Evolutionary conservation across 371 early-diverging fungal genomes (phyloP).

Genomic region (Haplosporangium sp.): DNA sequence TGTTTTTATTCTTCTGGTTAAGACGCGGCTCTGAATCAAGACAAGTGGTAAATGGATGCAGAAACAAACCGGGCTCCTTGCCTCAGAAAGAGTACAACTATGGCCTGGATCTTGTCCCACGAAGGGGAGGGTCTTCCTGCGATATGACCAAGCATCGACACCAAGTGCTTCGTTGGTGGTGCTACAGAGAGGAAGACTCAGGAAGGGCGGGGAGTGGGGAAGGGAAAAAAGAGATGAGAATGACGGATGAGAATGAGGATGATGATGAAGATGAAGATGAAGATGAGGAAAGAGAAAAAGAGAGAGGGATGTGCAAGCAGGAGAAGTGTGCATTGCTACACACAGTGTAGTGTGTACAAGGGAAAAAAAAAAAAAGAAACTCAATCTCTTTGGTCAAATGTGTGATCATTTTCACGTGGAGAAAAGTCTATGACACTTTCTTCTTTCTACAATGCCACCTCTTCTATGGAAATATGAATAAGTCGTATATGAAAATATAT

Average conservation of each 20-base stretch:
- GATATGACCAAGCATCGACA: constrained; percentile 88
- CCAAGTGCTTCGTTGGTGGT: background rate
- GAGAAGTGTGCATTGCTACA: background rate
- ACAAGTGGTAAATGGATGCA: background rate
- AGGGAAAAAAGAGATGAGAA: background rate
- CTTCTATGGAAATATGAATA: no score
- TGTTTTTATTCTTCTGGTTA: background rate
- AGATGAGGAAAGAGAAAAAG: constrained; percentile 1
- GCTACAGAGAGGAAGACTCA: constrained; percentile 3
- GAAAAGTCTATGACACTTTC: no score
- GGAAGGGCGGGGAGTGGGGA: background rate
- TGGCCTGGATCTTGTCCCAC: constrained; percentile 84
- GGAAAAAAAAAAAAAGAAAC: no score
- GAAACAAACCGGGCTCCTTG: constrained; percentile 29
- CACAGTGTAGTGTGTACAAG: no score
- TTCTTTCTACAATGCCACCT: no score
- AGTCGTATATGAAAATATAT: no score
- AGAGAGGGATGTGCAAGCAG: constrained; percentile 14
- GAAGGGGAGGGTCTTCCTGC: constrained; percentile 93
- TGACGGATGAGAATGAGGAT: background rate
- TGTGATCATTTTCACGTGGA: no score
- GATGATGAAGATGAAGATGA: background rate
- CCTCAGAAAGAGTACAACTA: constrained; percentile 73
- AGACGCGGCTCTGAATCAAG: background rate
- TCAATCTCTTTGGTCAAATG: no score